These are phyloP conservation scores for Kodamaea jinghongensis DNA, from an alignment of 805 yeast genomes.

Conservation along the genomic window DNA sequence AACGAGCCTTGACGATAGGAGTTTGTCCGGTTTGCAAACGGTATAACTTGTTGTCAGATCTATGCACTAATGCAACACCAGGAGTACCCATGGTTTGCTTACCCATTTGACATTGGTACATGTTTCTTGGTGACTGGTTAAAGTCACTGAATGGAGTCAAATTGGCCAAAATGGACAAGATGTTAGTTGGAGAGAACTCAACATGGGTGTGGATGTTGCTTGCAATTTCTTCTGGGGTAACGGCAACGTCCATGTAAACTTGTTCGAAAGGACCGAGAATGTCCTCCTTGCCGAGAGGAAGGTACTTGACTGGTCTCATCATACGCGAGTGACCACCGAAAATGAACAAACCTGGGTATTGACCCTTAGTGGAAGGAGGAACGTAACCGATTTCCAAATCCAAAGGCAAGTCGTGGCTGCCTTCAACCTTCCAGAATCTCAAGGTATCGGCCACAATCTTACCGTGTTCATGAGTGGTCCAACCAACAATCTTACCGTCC, in stretches of 20 bases:
- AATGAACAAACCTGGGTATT: constrained; percentile 91
- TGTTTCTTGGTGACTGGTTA: constrained; percentile 98
- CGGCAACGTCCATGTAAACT: constrained; percentile 95
- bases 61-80: constrained; percentile 87
- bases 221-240: constrained; percentile 86
- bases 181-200: constrained; percentile 92
- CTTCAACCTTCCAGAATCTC: constrained; percentile 90
- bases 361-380: constrained; percentile 94
- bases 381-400: constrained; percentile 93
- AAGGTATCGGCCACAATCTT: constrained; percentile 82
- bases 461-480: constrained; percentile 91
- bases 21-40: constrained; percentile 94
- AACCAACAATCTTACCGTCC: constrained; percentile 90
- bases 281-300: constrained; percentile 81
- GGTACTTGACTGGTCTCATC: constrained; percentile 92
- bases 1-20: constrained; percentile 90
- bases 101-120: constrained; percentile 99
- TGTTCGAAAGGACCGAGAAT: constrained; percentile 97
- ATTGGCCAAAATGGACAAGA: constrained; percentile 90
- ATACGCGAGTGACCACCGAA: constrained; percentile 93
- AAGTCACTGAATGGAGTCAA: constrained; percentile 97
- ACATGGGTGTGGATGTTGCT: constrained; percentile 84
- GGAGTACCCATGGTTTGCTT: constrained; percentile 99
- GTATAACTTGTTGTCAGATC: constrained; percentile 93
- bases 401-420: constrained; percentile 70